Evolutionary conservation across 2,329 filamentous ascomycete genomes (phyloP), one percentile per base, ranked within the genome.

Genomic region (Ophiosphaerella korrae): DNA sequence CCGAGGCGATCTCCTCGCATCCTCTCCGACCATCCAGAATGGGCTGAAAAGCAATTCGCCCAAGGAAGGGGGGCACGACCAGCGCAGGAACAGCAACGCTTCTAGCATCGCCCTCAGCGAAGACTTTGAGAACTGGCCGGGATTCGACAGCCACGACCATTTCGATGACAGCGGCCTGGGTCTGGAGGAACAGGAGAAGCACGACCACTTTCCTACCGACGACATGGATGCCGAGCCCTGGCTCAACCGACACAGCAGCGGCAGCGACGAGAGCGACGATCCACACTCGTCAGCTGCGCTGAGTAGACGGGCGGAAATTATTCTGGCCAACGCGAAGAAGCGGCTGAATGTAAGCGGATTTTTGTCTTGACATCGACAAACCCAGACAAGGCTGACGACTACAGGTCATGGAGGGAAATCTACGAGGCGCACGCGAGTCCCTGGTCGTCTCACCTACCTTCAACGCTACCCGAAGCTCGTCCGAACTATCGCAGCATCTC

Each of bases 331-430:
- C 74, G 93, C 93, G 29, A 97, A 97, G 77, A 88, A 86, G 71
- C 83, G 92, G 62, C 80, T 97, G 54, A 94, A 90, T 68, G 91
- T 95, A 80, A 72, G 89, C 50, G 42, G 37, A 9, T 41, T 42
- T 43, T 29, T 13, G 32, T 21, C 18, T 21, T 21, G 11, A 29
- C 26, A 43, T 29, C 23, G 18, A 33, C 41, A 42, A 18, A 41
- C 14, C 33, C 14, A 44, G 34, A 52, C 46, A 32, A 43, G 49
- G 50, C 70, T 73, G 55, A 73, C 62, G 26, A 42, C 51, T 39
- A 47, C 71, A 95, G 91, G 89, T 90, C 29, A 96, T 97, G 92
- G 93, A 97, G 75, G 91, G 88, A 33, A 97, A 97, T 63, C 79
- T 97, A 16, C 87, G 83, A 50, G 87, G 90, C 53, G 92, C 91